These are phyloP conservation scores for Penicillium pulvis DNA, from an alignment of 495 filamentous ascomycete species.

Conservation along the genomic window DNA sequence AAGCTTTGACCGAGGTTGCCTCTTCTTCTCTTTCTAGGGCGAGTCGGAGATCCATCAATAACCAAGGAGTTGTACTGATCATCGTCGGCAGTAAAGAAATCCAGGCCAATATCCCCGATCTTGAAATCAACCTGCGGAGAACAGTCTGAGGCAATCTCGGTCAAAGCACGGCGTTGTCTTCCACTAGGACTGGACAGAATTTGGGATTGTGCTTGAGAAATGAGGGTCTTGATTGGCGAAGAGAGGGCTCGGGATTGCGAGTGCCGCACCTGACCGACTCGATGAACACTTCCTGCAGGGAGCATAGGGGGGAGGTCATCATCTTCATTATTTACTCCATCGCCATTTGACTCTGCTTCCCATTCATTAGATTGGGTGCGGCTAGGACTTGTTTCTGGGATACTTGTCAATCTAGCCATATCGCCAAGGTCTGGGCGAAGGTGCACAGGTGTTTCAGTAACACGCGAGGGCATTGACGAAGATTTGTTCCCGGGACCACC, in stretches of 20 bases:
- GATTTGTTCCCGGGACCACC: slow-evolving; percentile 29
- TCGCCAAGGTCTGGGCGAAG: slow-evolving; percentile 29
- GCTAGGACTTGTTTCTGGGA: slow-evolving; percentile 47
- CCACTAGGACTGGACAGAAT: slow-evolving; percentile 47
- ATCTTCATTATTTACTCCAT: slow-evolving; percentile 40
- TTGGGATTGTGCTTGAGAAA: slow-evolving; percentile 28
- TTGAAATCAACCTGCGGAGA: slow-evolving; percentile 40
- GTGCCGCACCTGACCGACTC: slow-evolving; percentile 28
- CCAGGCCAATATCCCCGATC: slow-evolving; percentile 43
- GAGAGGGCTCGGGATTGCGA: slow-evolving; percentile 27
- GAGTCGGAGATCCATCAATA: slow-evolving; percentile 38
- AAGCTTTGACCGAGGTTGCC: slow-evolving; percentile 37
- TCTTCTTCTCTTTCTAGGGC: slow-evolving; percentile 42
- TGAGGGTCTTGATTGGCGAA: slow-evolving; percentile 34
- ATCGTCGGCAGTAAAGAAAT: slow-evolving; percentile 47
- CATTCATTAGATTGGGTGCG: slow-evolving; percentile 28
- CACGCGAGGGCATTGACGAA: slow-evolving; percentile 46
- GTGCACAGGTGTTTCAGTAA: slow-evolving; percentile 45
- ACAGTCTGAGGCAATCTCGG: slow-evolving; percentile 48
- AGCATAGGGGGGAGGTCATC: slow-evolving; percentile 46
- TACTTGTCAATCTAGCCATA: slow-evolving; percentile 34
- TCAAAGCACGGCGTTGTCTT: slow-evolving; percentile 43
- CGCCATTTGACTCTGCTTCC: slow-evolving; percentile 30
- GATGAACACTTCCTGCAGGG: slow-evolving; percentile 18
- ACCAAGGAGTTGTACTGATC: slow-evolving; percentile 40